Base-by-base conservation (phyloP, 192 early-diverging fungal genomes). In the Podila minutissima region DNA sequence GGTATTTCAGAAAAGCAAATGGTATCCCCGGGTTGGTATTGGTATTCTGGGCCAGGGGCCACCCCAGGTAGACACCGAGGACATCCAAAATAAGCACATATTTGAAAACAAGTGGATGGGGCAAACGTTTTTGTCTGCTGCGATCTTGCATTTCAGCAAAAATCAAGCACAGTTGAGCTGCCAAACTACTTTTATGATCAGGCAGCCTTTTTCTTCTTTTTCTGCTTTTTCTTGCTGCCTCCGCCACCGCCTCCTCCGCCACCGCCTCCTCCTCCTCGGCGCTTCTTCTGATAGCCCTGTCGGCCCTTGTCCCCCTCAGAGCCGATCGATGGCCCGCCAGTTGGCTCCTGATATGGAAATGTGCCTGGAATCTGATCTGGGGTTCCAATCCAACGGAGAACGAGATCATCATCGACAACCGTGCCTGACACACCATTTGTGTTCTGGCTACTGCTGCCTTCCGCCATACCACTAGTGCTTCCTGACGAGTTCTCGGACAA, bases 321-420 rank as follows among this genome's bases (percentile, higher is more conserved):
- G 24, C 8, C 35, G 35, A 46, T 46, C 12, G 41, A 46, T 46
- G 41, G 41, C 41, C 41, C 41, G 0, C 41, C 15, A 46, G 41
- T 46, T 0, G n/a, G 20, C 7, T 58, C 65, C 0, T 69, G 53
- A 19, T 81, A 81, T 41, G 77, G 77, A 24, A 81, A 81, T 4
- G 77, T 81, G 15, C 71, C 77, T 26, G 61, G 66, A 31, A 81
- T 73, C 35, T 81, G 77, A 33, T 81, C 77, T 37, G 70, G 71
- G 3, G 77, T 73, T 17, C 77, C 77, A 53, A 72, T 58, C 77
- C 77, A 81, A 10, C 48, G 66, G 11, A 81, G 71, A 28, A 64
- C 22, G 65, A 72, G 35, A 20, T 81, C 71, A 5, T 81, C 77
- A 35, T 81, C 77, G 1, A 24, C 50, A 20, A 55, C 11, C 11